Percentiles rank a stretch among this genome's conserved stretches.
These are phyloP conservation scores for Tuber magnatum DNA, from an alignment of 495 filamentous ascomycete species.

Conservation along the genomic window DNA sequence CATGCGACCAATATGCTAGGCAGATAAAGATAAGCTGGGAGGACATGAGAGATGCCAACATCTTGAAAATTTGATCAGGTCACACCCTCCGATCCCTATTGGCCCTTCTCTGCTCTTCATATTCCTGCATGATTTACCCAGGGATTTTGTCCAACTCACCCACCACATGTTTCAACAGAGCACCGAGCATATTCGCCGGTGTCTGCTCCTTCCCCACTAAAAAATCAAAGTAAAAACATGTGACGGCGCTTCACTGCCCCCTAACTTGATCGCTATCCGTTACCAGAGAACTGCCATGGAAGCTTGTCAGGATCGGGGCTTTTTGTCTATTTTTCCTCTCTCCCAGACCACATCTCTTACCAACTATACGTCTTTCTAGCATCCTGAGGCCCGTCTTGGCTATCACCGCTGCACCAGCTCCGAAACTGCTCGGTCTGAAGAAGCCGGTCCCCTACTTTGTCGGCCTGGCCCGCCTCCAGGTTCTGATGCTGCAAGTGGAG, in stretches of 20 bases:
- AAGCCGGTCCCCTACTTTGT: background rate
- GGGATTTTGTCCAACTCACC: background rate
- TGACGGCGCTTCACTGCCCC: background rate
- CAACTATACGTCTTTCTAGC: background rate
- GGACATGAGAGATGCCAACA: background rate
- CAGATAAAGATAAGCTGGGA: background rate
- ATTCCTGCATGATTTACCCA: background rate
- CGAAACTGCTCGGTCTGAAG: background rate
- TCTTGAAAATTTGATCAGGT: background rate
- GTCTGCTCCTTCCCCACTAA: background rate
- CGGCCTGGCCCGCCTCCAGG: background rate
- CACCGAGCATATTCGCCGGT: background rate
- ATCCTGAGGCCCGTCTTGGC: background rate
- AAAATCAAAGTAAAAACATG: background rate
- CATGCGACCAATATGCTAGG: accelerated
- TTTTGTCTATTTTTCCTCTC: background rate
- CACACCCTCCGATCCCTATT: background rate
- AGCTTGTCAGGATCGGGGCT: background rate
- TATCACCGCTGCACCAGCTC: background rate
- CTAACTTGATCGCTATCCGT: background rate
- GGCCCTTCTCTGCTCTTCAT: background rate
- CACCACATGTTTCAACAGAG: background rate
- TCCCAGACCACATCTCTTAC: background rate
- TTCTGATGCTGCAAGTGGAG: background rate
- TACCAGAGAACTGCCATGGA: background rate